A percentile compares a stretch with the other conserved stretches of the same genome.
Conservation (phyloP, 2,329 filamentous ascomycete genomes). For the Aspergillus versicolor region DNA sequence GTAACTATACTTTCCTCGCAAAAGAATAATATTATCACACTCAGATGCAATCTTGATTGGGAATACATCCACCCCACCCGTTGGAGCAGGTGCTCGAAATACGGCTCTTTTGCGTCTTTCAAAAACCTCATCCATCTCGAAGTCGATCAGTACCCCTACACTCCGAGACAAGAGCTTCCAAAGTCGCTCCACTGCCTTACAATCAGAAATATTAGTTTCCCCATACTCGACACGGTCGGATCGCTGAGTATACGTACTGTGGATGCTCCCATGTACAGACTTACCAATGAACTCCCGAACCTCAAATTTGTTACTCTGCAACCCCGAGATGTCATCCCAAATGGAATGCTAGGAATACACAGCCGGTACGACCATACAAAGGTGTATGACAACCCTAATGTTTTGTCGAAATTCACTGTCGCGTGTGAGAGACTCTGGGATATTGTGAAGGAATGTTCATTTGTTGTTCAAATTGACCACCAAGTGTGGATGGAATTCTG, state of each 20-base stretch:
- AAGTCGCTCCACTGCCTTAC: background rate
- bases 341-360: background rate
- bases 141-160: constrained; percentile 5
- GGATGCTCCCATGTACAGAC: background rate
- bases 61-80: background rate
- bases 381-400: background rate
- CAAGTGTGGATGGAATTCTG: background rate
- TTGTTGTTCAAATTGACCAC: background rate
- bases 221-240: background rate
- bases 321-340: background rate
- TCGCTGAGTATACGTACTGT: constrained; percentile 6
- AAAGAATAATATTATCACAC: background rate
- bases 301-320: background rate
- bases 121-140: constrained; percentile 1
- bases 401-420: background rate
- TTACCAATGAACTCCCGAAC: background rate
- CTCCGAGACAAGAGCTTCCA: background rate
- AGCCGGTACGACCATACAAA: background rate
- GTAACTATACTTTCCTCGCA: background rate
- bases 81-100: constrained; percentile 2
- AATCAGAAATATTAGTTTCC: constrained; percentile 3
- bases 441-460: background rate
- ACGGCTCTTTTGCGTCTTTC: constrained; percentile 5
- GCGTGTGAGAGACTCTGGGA: background rate
- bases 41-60: constrained; percentile 1